These are phyloP conservation scores for Boechera stricta DNA, from an alignment of 345 rosid species.

Conservation along the genomic window DNA sequence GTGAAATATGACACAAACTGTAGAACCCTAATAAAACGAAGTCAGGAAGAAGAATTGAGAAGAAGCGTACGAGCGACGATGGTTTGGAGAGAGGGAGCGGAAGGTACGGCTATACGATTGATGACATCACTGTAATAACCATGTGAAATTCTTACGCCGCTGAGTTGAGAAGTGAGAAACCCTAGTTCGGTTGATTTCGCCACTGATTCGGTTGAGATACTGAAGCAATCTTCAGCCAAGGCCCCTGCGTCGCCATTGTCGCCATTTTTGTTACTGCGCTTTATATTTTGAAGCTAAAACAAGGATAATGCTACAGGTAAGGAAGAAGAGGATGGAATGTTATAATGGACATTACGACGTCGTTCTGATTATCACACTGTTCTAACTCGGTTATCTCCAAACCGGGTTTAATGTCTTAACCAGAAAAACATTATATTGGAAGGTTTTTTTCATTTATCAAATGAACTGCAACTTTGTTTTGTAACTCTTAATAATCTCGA, in stretches of 20 bases:
- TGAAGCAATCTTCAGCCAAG: constrained; percentile 15
- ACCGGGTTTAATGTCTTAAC: not conserved
- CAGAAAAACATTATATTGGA: not conserved
- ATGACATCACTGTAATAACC: constrained; percentile 5
- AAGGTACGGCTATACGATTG: constrained; percentile 3
- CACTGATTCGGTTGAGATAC: not conserved
- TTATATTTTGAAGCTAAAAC: not conserved
- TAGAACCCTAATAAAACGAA: not conserved
- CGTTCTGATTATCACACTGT: not conserved
- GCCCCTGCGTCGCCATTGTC: constrained; percentile 13
- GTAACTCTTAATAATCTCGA: not conserved
- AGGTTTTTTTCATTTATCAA: not conserved
- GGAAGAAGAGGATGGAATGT: not conserved
- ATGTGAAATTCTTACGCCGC: constrained; percentile 25
- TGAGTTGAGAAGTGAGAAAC: constrained; percentile 6
- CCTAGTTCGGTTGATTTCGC: not conserved
- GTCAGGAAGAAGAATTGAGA: not conserved
- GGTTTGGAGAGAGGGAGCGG: constrained; percentile 8
- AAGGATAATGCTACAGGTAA: not conserved
- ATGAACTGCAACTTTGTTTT: not conserved
- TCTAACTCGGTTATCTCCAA: not conserved
- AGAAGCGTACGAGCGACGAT: constrained; percentile 17
- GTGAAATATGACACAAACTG: not conserved
- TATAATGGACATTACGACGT: not conserved
- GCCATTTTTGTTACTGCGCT: constrained; percentile 14